Conservation (phyloP, 2,329 filamentous ascomycete genomes). For the Fusarium praegraminearum region DNA sequence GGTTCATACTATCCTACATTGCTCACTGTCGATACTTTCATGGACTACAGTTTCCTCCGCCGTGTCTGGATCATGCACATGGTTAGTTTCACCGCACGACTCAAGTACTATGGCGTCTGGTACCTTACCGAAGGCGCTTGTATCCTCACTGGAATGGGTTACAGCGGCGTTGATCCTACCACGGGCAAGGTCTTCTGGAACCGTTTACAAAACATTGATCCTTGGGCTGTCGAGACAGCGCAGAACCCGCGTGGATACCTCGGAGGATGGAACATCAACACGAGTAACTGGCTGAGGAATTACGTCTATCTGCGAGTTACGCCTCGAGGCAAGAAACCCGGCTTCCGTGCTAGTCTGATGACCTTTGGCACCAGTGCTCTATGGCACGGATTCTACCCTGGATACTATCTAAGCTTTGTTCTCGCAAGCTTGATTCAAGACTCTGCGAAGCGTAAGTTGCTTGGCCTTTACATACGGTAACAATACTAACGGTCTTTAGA, state of each 20-base stretch:
- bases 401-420: conserved; percentile 93
- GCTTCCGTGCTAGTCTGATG: conserved; percentile 92
- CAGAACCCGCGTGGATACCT: conserved; percentile 95
- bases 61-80: conserved; percentile 86
- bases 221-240: conserved; percentile 86
- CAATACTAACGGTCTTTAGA: conserved; percentile 64
- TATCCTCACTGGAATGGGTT: conserved; percentile 92
- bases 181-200: conserved; percentile 90
- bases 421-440: conserved; percentile 93
- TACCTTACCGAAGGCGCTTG: conserved; percentile 92
- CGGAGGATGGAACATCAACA: conserved; percentile 98
- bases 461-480: background rate
- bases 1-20: conserved; percentile 73
- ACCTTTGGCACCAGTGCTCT: conserved; percentile 95
- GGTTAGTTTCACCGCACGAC: conserved; percentile 82
- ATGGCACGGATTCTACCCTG: conserved; percentile 98
- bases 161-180: conserved; percentile 88
- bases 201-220: conserved; percentile 88
- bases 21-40: conserved; percentile 74
- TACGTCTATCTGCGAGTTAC: conserved; percentile 97
- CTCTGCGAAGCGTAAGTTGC: conserved; percentile 86
- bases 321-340: conserved; percentile 93
- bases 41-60: conserved; percentile 74
- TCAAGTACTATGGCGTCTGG: conserved; percentile 99
- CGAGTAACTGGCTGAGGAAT: conserved; percentile 95